Base-by-base conservation (phyloP, 495 filamentous ascomycete genomes). In the Aspergillus panamensis region DNA sequence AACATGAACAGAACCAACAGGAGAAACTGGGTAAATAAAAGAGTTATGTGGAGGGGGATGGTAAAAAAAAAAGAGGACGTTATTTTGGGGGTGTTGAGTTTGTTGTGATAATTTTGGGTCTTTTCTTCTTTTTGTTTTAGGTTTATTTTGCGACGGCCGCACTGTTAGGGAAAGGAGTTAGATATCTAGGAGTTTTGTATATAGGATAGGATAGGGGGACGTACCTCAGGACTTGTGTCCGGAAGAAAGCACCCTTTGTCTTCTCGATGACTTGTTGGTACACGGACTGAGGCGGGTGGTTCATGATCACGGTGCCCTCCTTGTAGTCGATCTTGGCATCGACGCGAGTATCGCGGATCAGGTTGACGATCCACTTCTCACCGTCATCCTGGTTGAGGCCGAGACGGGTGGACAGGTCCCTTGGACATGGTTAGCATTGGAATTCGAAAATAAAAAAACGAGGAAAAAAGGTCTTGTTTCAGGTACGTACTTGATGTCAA, bases 281-380 rank as follows among this genome's bases (percentile, higher is more conserved):
- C 53, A 98, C 93, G 29, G 89, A 95, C 77, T 92, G 91, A 17
- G 94, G 92, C 44, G 94, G 94, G 77, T 98, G 94, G 78, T 98
- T 98, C 94, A 98, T 98, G 58, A 98, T 85, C 29, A 98, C 94
- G 40, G 94, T 98, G 63, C 94, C 94, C 76, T 92, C 91, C 79
- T 97, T 89, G 77, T 96, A 97, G 73, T 98, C 94, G 62, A 98
- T 95, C 84, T 98, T 98, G 60, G 95, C 94, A 66, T 98, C 94
- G 40, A 98, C 90, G 51, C 94, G 82, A 3, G 94, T 98, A 71
- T 98, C 94, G 57, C 94, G 86, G 76, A 98, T 98, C 44, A 97
- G 83, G 77, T 98, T 98, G 58, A 98, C 94, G 62, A 98, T 98
- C 95, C 95, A 97, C 80, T 97, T 97, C 85, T 98, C 94, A 62